phyloP scores from a whole-genome alignment of 2,329 filamentous ascomycete genomes.

The Septoria linicola region DNA sequence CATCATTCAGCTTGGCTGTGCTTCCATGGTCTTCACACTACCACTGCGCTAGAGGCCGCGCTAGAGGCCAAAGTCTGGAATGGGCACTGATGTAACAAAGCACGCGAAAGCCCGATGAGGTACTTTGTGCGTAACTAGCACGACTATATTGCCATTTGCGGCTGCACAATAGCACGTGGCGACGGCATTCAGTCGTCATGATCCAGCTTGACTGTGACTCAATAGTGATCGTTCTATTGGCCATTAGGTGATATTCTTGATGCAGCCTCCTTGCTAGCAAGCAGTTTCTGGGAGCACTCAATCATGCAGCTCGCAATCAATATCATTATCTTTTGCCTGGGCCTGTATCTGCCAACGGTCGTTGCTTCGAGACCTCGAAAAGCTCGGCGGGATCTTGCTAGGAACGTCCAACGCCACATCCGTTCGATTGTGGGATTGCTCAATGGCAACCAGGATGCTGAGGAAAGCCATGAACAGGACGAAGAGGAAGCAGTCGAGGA shows the following conservation, averaged over 20 bases:
- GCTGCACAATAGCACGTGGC: slow-evolving; percentile 11
- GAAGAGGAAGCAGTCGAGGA: background rate
- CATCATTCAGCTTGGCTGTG: slow-evolving; percentile 6
- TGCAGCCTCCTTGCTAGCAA: background rate
- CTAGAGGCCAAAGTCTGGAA: background rate
- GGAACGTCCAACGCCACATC: slow-evolving; percentile 4
- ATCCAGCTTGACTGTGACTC: background rate
- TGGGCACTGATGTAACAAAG: slow-evolving; percentile 9
- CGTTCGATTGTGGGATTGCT: background rate
- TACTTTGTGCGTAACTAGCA: slow-evolving; percentile 10
- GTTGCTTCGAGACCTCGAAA: slow-evolving; percentile 20
- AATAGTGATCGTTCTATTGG: background rate
- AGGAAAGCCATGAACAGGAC: background rate
- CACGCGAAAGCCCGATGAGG: slow-evolving; percentile 6
- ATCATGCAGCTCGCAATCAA: slow-evolving; percentile 25
- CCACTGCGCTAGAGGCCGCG: background rate
- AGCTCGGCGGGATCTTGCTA: slow-evolving; percentile 17
- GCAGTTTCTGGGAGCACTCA: background rate
- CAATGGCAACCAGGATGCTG: background rate
- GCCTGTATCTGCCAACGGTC: slow-evolving; percentile 19
- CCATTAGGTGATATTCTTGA: too few relatives aligned
- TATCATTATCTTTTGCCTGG: slow-evolving; percentile 23
- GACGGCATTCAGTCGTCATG: slow-evolving; percentile 6
- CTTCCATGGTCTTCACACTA: background rate
- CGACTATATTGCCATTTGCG: background rate